Percentiles rank a stretch among this genome's conserved stretches.
Conservation (phyloP, 306 rosid genomes). For the Fagus sylvatica region DNA sequence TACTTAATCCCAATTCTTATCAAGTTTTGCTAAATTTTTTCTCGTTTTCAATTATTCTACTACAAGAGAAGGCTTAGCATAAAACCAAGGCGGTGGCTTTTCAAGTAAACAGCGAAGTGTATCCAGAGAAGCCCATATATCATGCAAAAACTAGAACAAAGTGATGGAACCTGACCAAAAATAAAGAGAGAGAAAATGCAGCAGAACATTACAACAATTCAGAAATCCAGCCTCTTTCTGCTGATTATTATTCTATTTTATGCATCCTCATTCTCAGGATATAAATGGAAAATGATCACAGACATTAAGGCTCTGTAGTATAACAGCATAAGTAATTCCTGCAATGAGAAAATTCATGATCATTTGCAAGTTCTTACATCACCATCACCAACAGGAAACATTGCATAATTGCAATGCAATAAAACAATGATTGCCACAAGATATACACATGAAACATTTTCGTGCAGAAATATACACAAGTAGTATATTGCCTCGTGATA, state of each 20-base stretch:
- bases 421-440: conserved; percentile 42
- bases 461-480: conserved; percentile 65
- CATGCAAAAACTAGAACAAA: background rate
- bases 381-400: conserved; percentile 42
- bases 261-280: conserved; percentile 6
- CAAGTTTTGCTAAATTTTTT: background rate
- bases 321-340: conserved; percentile 32
- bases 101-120: background rate
- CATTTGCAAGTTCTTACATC: conserved; percentile 47
- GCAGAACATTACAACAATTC: background rate
- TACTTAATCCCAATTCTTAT: background rate
- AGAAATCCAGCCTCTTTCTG: conserved; percentile 24
- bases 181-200: background rate
- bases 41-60: background rate
- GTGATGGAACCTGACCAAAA: background rate
- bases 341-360: conserved; percentile 44
- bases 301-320: conserved; percentile 25
- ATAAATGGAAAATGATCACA: conserved; percentile 27
- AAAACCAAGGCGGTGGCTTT: background rate
- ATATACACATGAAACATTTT: conserved; percentile 66
- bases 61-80: background rate
- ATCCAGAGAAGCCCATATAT: background rate
- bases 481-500: conserved; percentile 56
- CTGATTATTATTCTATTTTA: background rate
- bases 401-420: conserved; percentile 30